phyloP scores from a whole-genome alignment of 1,284 basidiomycete species.

The Austroboletus novae-zelandiae region DNA sequence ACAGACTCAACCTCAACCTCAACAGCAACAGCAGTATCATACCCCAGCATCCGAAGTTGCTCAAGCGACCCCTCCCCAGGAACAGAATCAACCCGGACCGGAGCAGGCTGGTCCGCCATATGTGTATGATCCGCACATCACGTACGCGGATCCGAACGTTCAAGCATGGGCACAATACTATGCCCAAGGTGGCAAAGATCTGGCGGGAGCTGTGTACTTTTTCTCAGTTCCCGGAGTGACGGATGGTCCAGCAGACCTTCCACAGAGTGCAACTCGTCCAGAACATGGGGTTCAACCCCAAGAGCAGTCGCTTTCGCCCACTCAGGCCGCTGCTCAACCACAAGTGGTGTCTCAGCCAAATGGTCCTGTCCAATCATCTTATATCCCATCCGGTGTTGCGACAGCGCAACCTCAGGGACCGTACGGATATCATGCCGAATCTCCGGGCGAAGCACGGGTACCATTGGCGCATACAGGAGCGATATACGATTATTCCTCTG shows the following conservation, averaged over 20 bases:
- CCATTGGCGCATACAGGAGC: conserved; percentile 7
- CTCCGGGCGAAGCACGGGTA: background rate
- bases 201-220: conserved; percentile 72
- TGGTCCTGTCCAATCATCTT: conserved; percentile 14
- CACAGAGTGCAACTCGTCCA: conserved; percentile 4
- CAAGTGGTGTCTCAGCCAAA: conserved; percentile 17
- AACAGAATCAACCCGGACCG: conserved; percentile 11
- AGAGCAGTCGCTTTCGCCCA: conserved; percentile 16
- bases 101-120: conserved; percentile 58
- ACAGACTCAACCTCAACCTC: conserved; percentile 12
- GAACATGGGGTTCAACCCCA: conserved; percentile 15
- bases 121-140: conserved; percentile 60
- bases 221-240: conserved; percentile 69
- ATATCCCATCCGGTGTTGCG: conserved; percentile 9
- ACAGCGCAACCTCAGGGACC: conserved; percentile 18
- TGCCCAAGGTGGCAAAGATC: conserved; percentile 67
- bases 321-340: conserved; percentile 17
- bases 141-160: conserved; percentile 69
- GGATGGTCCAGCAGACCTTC: conserved; percentile 27
- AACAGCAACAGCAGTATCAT: conserved; percentile 24
- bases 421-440: conserved; percentile 23
- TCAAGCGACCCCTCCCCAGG: conserved; percentile 15
- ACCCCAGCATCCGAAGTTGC: conserved; percentile 7
- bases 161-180: conserved; percentile 83
- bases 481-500: conserved; percentile 18